Evolutionary conservation across 2,329 filamentous ascomycete species (phyloP), one percentile per base, ranked within the genome.

Genomic region (Clathrospora elynae): DNA sequence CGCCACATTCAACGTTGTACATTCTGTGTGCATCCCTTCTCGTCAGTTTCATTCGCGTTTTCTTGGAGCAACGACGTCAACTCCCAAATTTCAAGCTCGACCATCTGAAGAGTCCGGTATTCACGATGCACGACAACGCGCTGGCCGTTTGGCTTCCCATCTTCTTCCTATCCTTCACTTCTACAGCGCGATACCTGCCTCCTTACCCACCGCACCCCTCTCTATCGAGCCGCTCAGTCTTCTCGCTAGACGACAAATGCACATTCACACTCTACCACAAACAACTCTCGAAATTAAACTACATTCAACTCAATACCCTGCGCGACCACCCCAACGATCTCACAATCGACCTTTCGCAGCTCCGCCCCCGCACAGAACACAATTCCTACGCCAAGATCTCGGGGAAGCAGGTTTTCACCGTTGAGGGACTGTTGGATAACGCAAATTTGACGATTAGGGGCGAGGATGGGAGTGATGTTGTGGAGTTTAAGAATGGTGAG

Each of bases 201-300:
- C 30, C 17, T 11, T 36, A 26, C 10, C 42, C 42, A n/a, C 40
- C 42, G 2, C 24, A 32, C 29, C 37, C 35, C 36, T 28, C 22
- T 37, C 25, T 8, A 42, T 31, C 28, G 17, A 28, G 14, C 43
- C 6, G 12, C 16, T 19, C 35, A 33, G 17, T 25, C 34, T 8
- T 17, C 23, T 3, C n/a, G 4, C 35, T 47, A 7, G 24, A 26
- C 3, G 14, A 48, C 4, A 47, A 49, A 34, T 59, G 56, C 44
- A 57, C 50, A 1, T 57, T 57, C 35, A 49, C 37, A 13, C 43
- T 57, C 24, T 51, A 29, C 29, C 56, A 59, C 16, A 55, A 50
- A 19, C 54, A 54, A 34, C 9, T 45, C 24, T 25, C 22, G 14
- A 22, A 11, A 14, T 12, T 24, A 23, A 49, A 49, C 28, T 57